Conservation (phyloP, 2,329 filamentous ascomycete species). For the Epichloe gansuensis region DNA sequence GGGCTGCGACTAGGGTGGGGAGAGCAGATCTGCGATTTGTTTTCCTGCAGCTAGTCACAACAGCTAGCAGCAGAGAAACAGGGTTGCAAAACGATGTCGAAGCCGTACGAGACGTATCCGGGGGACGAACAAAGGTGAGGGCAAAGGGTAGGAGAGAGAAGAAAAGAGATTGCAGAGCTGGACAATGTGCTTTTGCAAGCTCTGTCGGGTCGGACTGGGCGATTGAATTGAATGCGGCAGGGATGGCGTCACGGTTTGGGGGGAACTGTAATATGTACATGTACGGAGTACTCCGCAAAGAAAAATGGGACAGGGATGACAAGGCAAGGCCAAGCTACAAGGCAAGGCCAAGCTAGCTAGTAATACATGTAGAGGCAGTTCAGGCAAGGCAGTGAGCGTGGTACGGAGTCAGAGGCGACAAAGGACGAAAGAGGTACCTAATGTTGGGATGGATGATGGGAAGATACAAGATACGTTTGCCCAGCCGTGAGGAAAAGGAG, state of each 20-base stretch:
- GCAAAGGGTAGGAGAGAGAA: not conserved
- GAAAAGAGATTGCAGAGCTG: not conserved
- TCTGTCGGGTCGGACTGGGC: constrained; percentile 1
- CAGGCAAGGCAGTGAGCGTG: too few relatives aligned
- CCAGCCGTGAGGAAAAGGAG: too few relatives aligned
- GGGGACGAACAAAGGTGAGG: not conserved
- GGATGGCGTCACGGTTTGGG: constrained; percentile 5
- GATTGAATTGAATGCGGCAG: constrained; percentile 6
- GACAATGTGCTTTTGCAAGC: not conserved
- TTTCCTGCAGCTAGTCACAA: not conserved
- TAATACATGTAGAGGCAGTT: too few relatives aligned
- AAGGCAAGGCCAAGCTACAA: not conserved
- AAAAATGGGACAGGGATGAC: not conserved
- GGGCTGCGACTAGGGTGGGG: not conserved
- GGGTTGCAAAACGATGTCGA: not conserved
- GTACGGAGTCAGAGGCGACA: not conserved
- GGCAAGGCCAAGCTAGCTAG: not conserved
- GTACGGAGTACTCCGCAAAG: not conserved
- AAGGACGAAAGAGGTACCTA: not conserved
- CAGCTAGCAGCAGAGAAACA: not conserved
- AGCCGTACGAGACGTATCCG: not conserved
- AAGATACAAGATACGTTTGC: too few relatives aligned
- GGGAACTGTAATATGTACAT: not conserved
- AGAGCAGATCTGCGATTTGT: not conserved
- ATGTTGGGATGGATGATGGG: too few relatives aligned